Evolutionary conservation across 2,329 filamentous ascomycete genomes (phyloP), one percentile per base, ranked within the genome.

Genomic region (Chaetomiaceae sp.): DNA sequence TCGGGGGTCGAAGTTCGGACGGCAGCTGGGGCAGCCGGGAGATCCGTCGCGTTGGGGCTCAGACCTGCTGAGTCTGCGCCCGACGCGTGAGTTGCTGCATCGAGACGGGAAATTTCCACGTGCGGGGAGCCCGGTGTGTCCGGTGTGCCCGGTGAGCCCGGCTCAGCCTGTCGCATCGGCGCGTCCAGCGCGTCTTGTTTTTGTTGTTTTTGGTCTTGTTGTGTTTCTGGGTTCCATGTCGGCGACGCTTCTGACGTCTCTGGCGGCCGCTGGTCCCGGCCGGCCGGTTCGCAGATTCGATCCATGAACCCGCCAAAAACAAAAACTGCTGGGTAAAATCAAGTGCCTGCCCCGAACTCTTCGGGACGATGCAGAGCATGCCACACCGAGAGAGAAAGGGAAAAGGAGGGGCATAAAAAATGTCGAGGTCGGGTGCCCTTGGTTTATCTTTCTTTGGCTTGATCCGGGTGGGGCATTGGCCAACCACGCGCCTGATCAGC

Each of bases 321-420:
- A 33, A 33, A 12, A 33, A 12, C 30, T 8, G 7, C 14, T 21
- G 1, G 2, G 9, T 4, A 21, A 41, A 14, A 14, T 17, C 13
- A 19, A 14, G 31, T 13, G 12, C 25, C 38, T 40, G 12, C 23
- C 4, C 5, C n/a, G n/a, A n/a, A n/a, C 16, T 34, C 6, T 19
- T n/a, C 7, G 10, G 13, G 19, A 7, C 16, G 39, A 6, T 17
- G 33, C 38, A 35, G 19, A 47, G 20, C 8, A 41, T 44, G 30
- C 5, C 31, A 20, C 30, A 13, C 14, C 6, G 10, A 19, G n/a
- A 42, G 25, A 27, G 13, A 31, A 43, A 50, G 47, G 42, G n/a
- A 42, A 33, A 27, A 14, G 23, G 47, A 50, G 47, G 42, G 42
- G 38, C 17, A 40, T 14, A 45, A 38, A 47, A 50, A 43, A 27